phyloP scores from a whole-genome alignment of 208 protist genomes.

The Acanthamoeba royreba region DNA sequence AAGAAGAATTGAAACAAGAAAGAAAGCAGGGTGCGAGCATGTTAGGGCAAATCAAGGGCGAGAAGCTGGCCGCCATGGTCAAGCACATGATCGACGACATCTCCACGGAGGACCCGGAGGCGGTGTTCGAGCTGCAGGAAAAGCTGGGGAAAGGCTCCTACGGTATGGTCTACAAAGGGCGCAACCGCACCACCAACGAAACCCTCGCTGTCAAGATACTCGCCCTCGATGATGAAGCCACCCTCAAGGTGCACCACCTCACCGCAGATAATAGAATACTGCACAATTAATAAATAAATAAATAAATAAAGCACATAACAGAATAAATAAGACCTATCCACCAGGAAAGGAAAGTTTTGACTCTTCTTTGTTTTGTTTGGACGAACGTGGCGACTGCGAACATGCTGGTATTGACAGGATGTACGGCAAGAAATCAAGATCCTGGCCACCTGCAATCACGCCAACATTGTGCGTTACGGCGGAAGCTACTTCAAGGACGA shows the following conservation, averaged over 20 bases:
- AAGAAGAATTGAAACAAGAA: neutral
- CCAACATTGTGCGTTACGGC: constrained; percentile 74
- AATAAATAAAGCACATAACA: too few relatives aligned
- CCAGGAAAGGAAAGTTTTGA: neutral
- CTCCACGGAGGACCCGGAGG: constrained; percentile 13
- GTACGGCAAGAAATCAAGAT: constrained; percentile 77
- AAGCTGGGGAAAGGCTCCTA: neutral
- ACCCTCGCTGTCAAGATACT: constrained; percentile 38
- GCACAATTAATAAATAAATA: too few relatives aligned
- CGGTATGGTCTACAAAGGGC: constrained; percentile 1
- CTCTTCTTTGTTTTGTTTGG: neutral
- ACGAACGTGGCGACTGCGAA: too few relatives aligned
- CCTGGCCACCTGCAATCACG: constrained; percentile 63
- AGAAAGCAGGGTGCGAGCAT: neutral
- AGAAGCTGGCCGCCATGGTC: neutral
- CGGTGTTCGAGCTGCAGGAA: neutral
- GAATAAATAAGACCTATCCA: too few relatives aligned
- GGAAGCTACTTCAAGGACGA: constrained; percentile 71
- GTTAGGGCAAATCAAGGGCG: neutral
- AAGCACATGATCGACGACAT: constrained; percentile 30
- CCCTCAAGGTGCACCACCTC: constrained; percentile 65
- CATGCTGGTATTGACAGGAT: constrained; percentile 58
- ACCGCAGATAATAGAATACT: too few relatives aligned
- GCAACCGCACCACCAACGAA: neutral
- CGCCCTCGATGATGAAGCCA: constrained; percentile 55